Evolutionary conservation across 345 rosid species (phyloP).

Genomic region (Carallia pectinifolia): DNA sequence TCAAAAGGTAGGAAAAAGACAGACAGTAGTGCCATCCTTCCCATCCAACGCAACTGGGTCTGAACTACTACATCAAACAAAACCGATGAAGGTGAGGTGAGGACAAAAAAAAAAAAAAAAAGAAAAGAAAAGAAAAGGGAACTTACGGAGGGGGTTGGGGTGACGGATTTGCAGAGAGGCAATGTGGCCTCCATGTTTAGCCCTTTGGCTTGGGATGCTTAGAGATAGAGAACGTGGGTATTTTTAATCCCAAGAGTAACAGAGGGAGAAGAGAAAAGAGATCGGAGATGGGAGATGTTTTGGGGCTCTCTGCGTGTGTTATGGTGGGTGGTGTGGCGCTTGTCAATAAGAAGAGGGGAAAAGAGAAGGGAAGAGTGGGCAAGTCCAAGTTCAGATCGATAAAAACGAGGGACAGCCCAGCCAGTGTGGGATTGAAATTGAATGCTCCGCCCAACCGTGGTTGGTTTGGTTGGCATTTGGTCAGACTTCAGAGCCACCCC

Average conservation of each 20-base stretch:
- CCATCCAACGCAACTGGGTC: not conserved
- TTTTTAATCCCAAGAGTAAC: not conserved
- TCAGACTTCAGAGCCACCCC: too few relatives aligned
- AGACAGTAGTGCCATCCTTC: not conserved
- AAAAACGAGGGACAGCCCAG: slow-evolving; percentile 33
- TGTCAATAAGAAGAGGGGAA: too few relatives aligned
- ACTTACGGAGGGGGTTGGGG: slow-evolving; percentile 59
- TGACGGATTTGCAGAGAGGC: slow-evolving; percentile 55
- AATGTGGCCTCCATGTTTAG: slow-evolving; percentile 67
- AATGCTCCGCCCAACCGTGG: slow-evolving; percentile 39
- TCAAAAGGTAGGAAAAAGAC: too few relatives aligned
- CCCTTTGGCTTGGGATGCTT: not conserved
- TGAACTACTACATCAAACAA: not conserved
- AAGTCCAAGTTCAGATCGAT: slow-evolving; percentile 24
- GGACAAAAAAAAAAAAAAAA: not conserved
- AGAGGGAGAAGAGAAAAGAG: slow-evolving; percentile 2
- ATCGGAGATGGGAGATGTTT: not conserved
- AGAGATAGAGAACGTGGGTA: not conserved
- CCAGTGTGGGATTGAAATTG: slow-evolving; percentile 12
- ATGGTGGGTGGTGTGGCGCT: too few relatives aligned
- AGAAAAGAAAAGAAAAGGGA: not conserved
- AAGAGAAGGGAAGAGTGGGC: slow-evolving; percentile 5
- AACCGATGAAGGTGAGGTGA: not conserved
- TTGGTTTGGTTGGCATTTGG: too few relatives aligned
- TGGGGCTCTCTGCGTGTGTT: not conserved